phyloP scores from a whole-genome alignment of 345 rosid genomes.

The Boechera stricta region DNA sequence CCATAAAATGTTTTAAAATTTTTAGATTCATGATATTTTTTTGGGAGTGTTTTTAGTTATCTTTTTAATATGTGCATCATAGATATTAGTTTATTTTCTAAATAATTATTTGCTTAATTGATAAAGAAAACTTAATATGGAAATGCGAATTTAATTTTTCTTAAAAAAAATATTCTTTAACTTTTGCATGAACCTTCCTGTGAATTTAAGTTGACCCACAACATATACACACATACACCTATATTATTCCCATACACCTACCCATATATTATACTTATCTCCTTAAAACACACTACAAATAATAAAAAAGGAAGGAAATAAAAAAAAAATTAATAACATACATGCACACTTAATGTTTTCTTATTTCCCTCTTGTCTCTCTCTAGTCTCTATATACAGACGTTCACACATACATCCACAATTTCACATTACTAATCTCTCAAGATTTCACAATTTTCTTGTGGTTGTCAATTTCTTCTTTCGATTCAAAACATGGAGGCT shows the following conservation, averaged over 20 bases:
- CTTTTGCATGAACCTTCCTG: slow-evolving; percentile 31
- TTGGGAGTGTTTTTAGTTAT: background rate
- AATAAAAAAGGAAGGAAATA: background rate
- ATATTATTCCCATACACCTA: slow-evolving; percentile 37
- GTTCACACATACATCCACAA: slow-evolving; percentile 18
- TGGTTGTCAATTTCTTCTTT: slow-evolving; percentile 4
- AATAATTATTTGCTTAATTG: background rate
- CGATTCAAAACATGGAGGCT: slow-evolving; percentile 26
- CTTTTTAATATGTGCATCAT: background rate
- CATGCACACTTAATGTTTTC: slow-evolving; percentile 44
- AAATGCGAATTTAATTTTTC: background rate
- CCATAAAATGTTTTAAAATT: background rate
- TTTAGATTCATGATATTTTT: background rate
- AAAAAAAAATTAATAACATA: slow-evolving; percentile 10
- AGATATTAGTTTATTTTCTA: background rate
- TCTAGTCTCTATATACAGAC: slow-evolving; percentile 6
- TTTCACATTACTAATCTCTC: slow-evolving; percentile 22
- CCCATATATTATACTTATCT: slow-evolving; percentile 35
- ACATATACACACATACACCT: slow-evolving; percentile 25
- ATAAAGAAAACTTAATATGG: background rate
- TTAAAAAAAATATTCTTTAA: background rate
- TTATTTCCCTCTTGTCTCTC: slow-evolving; percentile 39
- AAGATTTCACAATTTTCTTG: slow-evolving; percentile 35
- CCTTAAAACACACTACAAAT: slow-evolving; percentile 26
- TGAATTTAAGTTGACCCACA: slow-evolving; percentile 42